Conservation (phyloP, 768 basidiomycete species). For the Tephrocybe sp. region DNA sequence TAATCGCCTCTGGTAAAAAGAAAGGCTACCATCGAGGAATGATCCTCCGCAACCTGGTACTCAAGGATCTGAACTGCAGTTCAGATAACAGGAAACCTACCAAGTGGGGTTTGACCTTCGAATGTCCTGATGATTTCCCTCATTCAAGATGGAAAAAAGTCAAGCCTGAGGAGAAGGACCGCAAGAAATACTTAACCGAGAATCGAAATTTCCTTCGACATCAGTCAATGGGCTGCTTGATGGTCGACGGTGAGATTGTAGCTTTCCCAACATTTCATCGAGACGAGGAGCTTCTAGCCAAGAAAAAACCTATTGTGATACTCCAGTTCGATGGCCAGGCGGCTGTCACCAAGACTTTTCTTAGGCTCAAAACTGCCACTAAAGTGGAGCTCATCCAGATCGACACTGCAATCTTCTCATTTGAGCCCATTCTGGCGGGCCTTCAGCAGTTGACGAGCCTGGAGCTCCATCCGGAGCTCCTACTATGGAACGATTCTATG, state of each 20-base stretch:
- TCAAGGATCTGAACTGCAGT: conserved; percentile 36
- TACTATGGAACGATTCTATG: conserved; percentile 50
- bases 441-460: conserved; percentile 47
- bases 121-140: conserved; percentile 35
- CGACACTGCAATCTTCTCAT: conserved; percentile 62
- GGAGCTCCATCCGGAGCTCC: conserved; percentile 49
- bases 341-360: conserved; percentile 38
- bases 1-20: conserved; percentile 35
- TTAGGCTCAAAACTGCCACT: conserved; percentile 31
- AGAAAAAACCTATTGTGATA: conserved; percentile 49
- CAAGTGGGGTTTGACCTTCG: conserved; percentile 42
- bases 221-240: conserved; percentile 53
- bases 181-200: conserved; percentile 37
- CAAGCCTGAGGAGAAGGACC: conserved; percentile 28
- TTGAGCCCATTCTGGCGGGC: conserved; percentile 57
- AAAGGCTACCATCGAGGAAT: conserved; percentile 36
- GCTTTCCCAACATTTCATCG: conserved; percentile 55
- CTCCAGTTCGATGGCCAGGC: conserved; percentile 50
- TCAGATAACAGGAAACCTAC: conserved; percentile 20
- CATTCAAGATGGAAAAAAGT: conserved; percentile 32
- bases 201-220: conserved; percentile 49
- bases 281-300: conserved; percentile 50
- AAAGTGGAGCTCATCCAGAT: conserved; percentile 47
- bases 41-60: conserved; percentile 35
- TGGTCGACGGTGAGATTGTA: conserved; percentile 47